Base-by-base conservation (phyloP, 2,329 filamentous ascomycete genomes). In the Incumbomyces lentus region DNA sequence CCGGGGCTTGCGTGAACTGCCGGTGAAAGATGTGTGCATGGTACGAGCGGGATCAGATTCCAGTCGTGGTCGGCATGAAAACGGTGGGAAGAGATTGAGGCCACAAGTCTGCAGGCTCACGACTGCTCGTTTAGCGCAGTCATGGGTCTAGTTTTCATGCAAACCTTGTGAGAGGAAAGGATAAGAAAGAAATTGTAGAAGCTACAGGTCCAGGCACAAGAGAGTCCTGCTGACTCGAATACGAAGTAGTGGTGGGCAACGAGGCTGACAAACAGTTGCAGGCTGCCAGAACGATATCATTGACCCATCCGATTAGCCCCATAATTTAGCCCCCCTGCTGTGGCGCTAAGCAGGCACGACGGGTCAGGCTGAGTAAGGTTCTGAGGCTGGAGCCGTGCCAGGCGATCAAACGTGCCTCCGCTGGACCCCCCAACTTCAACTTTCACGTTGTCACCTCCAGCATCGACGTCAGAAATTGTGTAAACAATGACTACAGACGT, bases 21-120 rank as follows among this genome's bases (percentile, higher is more conserved):
- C 92, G 18, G 86, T 92, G 69, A 98, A 98, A 45, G 84, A 88
- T 51, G 84, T 82, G 68, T 92, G 93, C 90, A 95, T 95, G 56
- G 61, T 38, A 14, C n/a, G 7, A 35, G 26, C 5, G 8, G 22
- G 22, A 5, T 26, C 22, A 26, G 22, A 8, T 26, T 26, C 22
- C 4, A 26, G 22, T 6, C 12, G 14, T 8, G 18, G 33, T 16
- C n/a, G 33, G 34, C 42, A 45, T 45, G 30, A 11, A 17, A 8
- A 12, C n/a, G 33, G 30, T 7, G 19, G 30, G 8, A 32, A 26
- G 38, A n/a, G 11, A 6, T 8, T 32, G 13, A 19, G 36, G 7
- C 30, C 13, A 22, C 7, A 14, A 19, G 30, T 19, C 14, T 16
- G 13, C 12, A 6, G 7, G 16, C 7, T 22, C 12, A 34, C 12